Percentiles rank a stretch among this genome's conserved stretches.
Conservation (phyloP, 805 yeast species). For the Pachysolen tannophilus region DNA sequence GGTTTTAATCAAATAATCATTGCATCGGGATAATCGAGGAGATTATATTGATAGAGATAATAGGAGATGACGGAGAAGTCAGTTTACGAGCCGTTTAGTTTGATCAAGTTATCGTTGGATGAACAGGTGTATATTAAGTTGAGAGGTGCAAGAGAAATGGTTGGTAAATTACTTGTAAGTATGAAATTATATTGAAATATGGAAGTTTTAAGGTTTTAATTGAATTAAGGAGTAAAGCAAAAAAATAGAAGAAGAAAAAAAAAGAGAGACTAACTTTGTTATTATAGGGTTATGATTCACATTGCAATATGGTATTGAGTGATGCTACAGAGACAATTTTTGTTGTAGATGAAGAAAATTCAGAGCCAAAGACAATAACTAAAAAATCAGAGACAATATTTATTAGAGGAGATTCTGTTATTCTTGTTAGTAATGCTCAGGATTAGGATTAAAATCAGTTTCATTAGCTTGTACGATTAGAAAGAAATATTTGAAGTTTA, state of each 20-base stretch:
- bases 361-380: slow-evolving; percentile 32
- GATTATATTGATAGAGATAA: no score
- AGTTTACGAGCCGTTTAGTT: slow-evolving; percentile 81
- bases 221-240: no score
- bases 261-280: slow-evolving; percentile 9
- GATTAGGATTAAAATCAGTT: slow-evolving; percentile 1
- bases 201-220: no score
- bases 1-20: no score
- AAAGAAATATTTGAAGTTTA: no score
- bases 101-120: slow-evolving; percentile 78
- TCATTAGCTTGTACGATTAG: neutral
- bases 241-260: no score
- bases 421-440: slow-evolving; percentile 45
- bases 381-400: slow-evolving; percentile 82
- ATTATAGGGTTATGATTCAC: slow-evolving; percentile 80
- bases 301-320: slow-evolving; percentile 91
- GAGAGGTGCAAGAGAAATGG: slow-evolving; percentile 89
- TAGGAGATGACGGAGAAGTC: no score
- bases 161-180: slow-evolving; percentile 76
- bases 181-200: neutral
- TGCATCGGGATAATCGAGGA: no score
- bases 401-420: slow-evolving; percentile 96
- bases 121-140: slow-evolving; percentile 82
- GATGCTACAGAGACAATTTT: slow-evolving; percentile 84
- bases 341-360: slow-evolving; percentile 40